phyloP scores from a whole-genome alignment of 2,329 filamentous ascomycete genomes.

The Nigrospora oryzae region DNA sequence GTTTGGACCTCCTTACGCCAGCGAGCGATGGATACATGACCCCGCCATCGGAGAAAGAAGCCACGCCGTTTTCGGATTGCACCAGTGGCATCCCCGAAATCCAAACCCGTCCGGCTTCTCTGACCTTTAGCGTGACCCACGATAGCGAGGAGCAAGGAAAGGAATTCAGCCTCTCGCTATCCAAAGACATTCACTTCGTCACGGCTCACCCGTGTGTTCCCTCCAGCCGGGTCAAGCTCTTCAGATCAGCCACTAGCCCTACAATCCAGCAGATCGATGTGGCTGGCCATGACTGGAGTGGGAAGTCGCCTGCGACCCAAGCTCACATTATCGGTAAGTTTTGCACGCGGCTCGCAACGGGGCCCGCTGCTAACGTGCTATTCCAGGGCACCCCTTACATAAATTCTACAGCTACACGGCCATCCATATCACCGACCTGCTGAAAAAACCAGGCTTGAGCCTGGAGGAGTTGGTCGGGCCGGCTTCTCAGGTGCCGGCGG shows the following conservation, averaged over 20 bases:
- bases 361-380: conserved; percentile 6
- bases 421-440: conserved; percentile 49
- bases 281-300: conserved; percentile 32
- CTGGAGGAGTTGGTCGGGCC: conserved; percentile 38
- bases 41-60: conserved; percentile 30
- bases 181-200: conserved; percentile 55
- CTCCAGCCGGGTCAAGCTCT: conserved; percentile 45
- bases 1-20: conserved; percentile 38
- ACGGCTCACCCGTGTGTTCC: conserved; percentile 58
- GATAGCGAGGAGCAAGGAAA: conserved; percentile 28
- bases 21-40: conserved; percentile 35
- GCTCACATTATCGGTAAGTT: conserved; percentile 38
- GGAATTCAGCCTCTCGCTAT: conserved; percentile 35
- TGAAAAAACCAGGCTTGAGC: conserved; percentile 35
- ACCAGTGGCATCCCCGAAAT: conserved; percentile 19
- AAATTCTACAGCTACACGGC: conserved; percentile 53
- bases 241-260: conserved; percentile 52
- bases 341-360: no score
- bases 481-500: conserved; percentile 12
- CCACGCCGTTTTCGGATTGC: conserved; percentile 26
- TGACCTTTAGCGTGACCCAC: conserved; percentile 31
- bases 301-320: conserved; percentile 31
- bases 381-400: conserved; percentile 51
- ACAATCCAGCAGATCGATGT: conserved; percentile 50
- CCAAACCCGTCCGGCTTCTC: conserved; percentile 29